Evolutionary conservation across 192 early-diverging fungal genomes (phyloP), one percentile per base, ranked within the genome.

Genomic region (Diversispora eburnea): DNA sequence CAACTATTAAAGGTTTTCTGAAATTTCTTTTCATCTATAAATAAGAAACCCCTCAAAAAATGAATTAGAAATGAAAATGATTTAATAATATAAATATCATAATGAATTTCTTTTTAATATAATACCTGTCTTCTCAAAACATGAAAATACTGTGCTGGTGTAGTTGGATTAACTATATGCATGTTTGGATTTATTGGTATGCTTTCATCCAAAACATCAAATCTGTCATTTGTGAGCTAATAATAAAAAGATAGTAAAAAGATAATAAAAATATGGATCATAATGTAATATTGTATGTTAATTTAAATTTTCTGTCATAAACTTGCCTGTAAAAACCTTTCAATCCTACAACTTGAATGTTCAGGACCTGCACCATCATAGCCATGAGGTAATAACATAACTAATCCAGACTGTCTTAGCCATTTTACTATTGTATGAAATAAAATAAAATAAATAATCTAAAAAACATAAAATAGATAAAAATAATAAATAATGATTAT

Each of bases 301-400:
- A 19, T 51, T 10, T 33, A 42, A 39, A 49, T 19, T 19, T 1
- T 8, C 1, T 17, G 3, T 39, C 5, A 39, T 42, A 63, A 10
- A 75, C 61, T 10, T 77, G 89, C 88, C 81, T 98, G 96, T 73
- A 98, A 81, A 85, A 95, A 98, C 17, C 97, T 88, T 81, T 98
- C 97, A 17, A 97, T 86, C n/a, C 94, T 85, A 77, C 88, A 88
- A 20, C 91, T 93, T 19, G 90, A 92, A 79, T 98, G 97, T 81
- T 98, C 97, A 13, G 97, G 95, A 1, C 97, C 97, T 5, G 92
- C 93, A 63, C 95, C 95, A 76, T 97, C 95, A 73, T 94, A 97
- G 13, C 97, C 97, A 74, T 96, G 95, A 17, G 97, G 97, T 17
- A 98, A 80, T 17, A 97, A 77, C 93, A 98, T 92, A 4, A 95